phyloP scores from a whole-genome alignment of 2,329 filamentous ascomycete species.

The Exophiala sideris region DNA sequence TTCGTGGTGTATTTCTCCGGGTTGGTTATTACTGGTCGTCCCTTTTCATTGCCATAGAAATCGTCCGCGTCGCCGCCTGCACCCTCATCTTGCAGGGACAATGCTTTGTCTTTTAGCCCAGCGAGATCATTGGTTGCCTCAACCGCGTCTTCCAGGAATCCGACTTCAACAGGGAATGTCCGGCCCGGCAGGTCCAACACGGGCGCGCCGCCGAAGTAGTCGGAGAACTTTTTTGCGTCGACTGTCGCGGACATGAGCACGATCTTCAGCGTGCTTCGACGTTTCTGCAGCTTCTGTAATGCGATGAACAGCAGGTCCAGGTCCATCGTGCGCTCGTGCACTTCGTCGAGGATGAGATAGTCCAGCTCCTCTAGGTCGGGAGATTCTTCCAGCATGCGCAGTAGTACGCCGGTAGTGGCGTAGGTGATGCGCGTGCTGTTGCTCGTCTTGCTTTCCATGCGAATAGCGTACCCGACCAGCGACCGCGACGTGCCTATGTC shows the following conservation, averaged over 20 bases:
- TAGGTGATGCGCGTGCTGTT: slow-evolving; percentile 82
- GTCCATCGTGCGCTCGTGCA: slow-evolving; percentile 93
- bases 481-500: slow-evolving; percentile 81
- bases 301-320: slow-evolving; percentile 95
- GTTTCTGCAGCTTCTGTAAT: slow-evolving; percentile 73
- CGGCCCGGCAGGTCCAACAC: slow-evolving; percentile 87
- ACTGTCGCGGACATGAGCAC: slow-evolving; percentile 97
- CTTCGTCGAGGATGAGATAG: slow-evolving; percentile 93
- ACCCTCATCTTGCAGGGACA: slow-evolving; percentile 32
- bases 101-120: slow-evolving; percentile 28
- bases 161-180: slow-evolving; percentile 86
- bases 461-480: slow-evolving; percentile 89
- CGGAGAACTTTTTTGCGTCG: slow-evolving; percentile 85
- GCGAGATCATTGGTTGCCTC: slow-evolving; percentile 75
- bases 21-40: slow-evolving; percentile 7
- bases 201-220: slow-evolving; percentile 75
- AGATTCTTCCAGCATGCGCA: slow-evolving; percentile 91
- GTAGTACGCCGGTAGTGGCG: slow-evolving; percentile 82
- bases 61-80: slow-evolving; percentile 43
- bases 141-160: slow-evolving; percentile 87
- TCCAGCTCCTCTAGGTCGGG: slow-evolving; percentile 85
- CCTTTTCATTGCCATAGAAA: slow-evolving; percentile 38
- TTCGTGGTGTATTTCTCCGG: slow-evolving; percentile 64
- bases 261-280: slow-evolving; percentile 80
- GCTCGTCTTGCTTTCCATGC: slow-evolving; percentile 82